A percentile compares a stretch with the other conserved stretches of the same genome.
Evolutionary conservation across 768 basidiomycete species (phyloP).

Genomic region (Naganishia randhawae): DNA sequence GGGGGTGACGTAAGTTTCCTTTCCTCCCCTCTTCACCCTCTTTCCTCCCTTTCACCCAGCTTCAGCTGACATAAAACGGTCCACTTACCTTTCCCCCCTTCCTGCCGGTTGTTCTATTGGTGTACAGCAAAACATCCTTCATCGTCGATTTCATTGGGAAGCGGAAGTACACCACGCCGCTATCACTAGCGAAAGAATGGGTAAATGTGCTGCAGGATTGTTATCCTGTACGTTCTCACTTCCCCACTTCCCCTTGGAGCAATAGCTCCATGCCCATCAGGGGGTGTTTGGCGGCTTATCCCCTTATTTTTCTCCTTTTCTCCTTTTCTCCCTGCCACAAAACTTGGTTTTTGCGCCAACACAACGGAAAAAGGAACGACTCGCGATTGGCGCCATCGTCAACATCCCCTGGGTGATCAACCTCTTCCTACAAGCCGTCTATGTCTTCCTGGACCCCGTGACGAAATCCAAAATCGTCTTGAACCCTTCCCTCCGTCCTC

Average conservation of each 20-base stretch:
- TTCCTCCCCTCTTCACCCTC: background rate
- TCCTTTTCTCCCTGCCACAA: background rate
- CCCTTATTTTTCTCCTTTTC: background rate
- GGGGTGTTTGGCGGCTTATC: too few species aligned
- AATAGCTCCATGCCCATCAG: too few species aligned
- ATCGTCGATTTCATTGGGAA: slow-evolving; percentile 47
- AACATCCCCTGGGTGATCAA: slow-evolving; percentile 25
- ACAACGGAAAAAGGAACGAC: slow-evolving; percentile 21
- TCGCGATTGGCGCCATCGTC: slow-evolving; percentile 28
- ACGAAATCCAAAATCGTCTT: slow-evolving; percentile 25
- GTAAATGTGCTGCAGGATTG: slow-evolving; percentile 25
- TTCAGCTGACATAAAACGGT: background rate
- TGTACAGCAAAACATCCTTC: slow-evolving; percentile 35
- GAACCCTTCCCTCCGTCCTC: slow-evolving; percentile 8
- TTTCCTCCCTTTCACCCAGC: background rate
- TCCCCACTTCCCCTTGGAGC: too few species aligned
- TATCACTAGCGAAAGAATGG: slow-evolving; percentile 27
- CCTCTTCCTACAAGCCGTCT: slow-evolving; percentile 44
- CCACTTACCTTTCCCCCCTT: background rate
- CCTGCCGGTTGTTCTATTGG: too few species aligned
- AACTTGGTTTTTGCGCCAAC: background rate
- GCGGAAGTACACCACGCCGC: slow-evolving; percentile 25
- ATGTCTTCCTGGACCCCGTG: slow-evolving; percentile 43
- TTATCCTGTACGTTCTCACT: slow-evolving; percentile 22
- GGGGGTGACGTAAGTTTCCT: slow-evolving; percentile 38